These are phyloP conservation scores for Dactylorhiza incarnata DNA, from an alignment of 106 monocot species.

Conservation along the genomic window DNA sequence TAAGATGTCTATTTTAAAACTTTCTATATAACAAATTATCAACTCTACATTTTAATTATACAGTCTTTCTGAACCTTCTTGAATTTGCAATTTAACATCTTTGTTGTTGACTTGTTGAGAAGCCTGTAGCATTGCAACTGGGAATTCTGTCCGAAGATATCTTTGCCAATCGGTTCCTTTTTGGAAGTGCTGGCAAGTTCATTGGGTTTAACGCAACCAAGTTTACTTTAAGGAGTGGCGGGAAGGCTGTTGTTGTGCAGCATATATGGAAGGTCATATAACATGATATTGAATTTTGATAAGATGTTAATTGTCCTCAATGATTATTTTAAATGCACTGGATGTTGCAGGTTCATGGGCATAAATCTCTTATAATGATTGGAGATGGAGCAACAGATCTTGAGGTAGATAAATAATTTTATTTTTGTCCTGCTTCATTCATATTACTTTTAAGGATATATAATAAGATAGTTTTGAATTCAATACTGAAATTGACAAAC, in stretches of 20 bases:
- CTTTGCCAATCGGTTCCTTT: constrained; percentile 83
- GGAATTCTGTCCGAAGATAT: constrained; percentile 82
- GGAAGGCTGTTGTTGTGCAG: constrained; percentile 83
- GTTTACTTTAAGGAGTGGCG: constrained; percentile 86
- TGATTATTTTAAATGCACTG: background rate
- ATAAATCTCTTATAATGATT: constrained; percentile 78
- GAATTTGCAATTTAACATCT: background rate
- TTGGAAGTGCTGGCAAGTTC: constrained; percentile 74
- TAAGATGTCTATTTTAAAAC: background rate
- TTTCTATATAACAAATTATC: background rate
- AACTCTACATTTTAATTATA: background rate
- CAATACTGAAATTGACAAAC: background rate
- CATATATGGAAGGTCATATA: constrained; percentile 55
- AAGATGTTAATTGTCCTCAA: background rate
- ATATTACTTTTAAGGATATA: background rate
- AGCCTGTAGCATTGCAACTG: constrained; percentile 84
- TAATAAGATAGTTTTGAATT: background rate
- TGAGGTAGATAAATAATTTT: constrained; percentile 47
- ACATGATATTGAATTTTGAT: background rate
- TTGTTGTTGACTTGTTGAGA: constrained; percentile 7
- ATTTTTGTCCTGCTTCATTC: background rate
- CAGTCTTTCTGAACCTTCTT: background rate
- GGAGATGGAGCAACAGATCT: constrained; percentile 99
- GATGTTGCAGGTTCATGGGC: constrained; percentile 48
- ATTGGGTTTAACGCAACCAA: constrained; percentile 75